These are phyloP conservation scores for Claviceps purpurea DNA, from an alignment of 2,329 filamentous ascomycete species.

Conservation along the genomic window DNA sequence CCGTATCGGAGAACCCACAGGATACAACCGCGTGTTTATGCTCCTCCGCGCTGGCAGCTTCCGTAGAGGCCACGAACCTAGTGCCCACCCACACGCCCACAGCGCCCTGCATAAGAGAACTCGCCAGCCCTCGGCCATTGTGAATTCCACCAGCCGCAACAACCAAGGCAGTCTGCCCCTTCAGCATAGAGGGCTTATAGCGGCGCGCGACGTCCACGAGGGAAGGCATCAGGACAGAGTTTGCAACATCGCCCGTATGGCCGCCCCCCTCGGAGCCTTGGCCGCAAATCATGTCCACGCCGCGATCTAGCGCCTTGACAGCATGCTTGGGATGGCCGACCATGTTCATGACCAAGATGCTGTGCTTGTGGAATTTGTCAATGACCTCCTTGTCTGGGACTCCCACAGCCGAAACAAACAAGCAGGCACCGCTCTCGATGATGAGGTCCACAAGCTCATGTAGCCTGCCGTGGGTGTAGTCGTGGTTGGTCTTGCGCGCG, in stretches of 20 bases:
- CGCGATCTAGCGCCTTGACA: conserved; percentile 70
- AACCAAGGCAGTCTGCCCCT: conserved; percentile 60
- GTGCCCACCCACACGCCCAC: conserved; percentile 90
- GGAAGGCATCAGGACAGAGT: conserved; percentile 72
- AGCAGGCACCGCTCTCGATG: conserved; percentile 65
- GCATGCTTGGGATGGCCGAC: conserved; percentile 87
- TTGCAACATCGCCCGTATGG: conserved; percentile 80
- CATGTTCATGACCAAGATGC: conserved; percentile 93
- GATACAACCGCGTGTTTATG: conserved; percentile 76
- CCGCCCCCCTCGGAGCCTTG: conserved; percentile 91
- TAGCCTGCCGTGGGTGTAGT: conserved; percentile 83
- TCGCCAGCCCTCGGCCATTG: conserved; percentile 69
- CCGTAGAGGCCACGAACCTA: conserved; percentile 70
- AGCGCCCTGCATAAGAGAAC: conserved; percentile 76
- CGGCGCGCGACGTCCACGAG: conserved; percentile 69
- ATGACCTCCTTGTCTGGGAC: conserved; percentile 66
- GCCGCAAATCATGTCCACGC: conserved; percentile 82
- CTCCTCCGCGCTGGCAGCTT: conserved; percentile 66
- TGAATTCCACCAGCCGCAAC: conserved; percentile 82
- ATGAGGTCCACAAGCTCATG: conserved; percentile 80
- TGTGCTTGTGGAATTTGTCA: conserved; percentile 61
- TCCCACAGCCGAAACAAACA: conserved; percentile 83
- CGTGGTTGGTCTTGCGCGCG: conserved; percentile 85
- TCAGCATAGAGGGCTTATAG: conserved; percentile 57
- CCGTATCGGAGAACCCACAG: conserved; percentile 68